A percentile compares a stretch with the other conserved stretches of the same genome.
phyloP scores from a whole-genome alignment of 2,329 filamentous ascomycete species.

The Fusarium devonianum region DNA sequence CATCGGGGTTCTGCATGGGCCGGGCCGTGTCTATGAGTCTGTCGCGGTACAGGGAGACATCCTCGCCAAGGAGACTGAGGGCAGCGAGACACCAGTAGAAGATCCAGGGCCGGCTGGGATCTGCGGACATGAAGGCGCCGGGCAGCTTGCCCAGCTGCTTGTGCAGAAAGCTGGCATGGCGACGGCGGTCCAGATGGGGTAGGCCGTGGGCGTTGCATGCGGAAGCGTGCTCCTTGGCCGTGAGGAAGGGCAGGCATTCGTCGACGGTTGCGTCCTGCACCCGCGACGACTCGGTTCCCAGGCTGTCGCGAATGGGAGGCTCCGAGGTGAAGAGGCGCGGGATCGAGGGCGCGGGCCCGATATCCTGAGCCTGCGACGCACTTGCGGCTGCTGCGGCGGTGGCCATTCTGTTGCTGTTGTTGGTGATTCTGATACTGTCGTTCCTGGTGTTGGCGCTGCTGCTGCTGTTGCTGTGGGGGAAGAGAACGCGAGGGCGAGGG shows the following conservation, averaged over 20 bases:
- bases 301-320: slow-evolving; percentile 69
- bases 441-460: slow-evolving; percentile 4
- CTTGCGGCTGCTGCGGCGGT: slow-evolving; percentile 23
- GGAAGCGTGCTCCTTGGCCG: slow-evolving; percentile 57
- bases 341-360: slow-evolving; percentile 42
- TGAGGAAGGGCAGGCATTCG: slow-evolving; percentile 74
- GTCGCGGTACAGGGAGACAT: slow-evolving; percentile 71
- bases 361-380: slow-evolving; percentile 8
- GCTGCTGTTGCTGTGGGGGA: slow-evolving; percentile 36
- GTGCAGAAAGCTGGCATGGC: slow-evolving; percentile 69
- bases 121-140: slow-evolving; percentile 72
- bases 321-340: slow-evolving; percentile 64
- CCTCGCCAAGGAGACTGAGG: slow-evolving; percentile 78
- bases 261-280: slow-evolving; percentile 73
- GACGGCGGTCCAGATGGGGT: slow-evolving; percentile 72
- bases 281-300: slow-evolving; percentile 72
- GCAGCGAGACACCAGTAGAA: slow-evolving; percentile 90
- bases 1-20: slow-evolving; percentile 80
- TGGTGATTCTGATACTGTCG: slow-evolving; percentile 14
- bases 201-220: slow-evolving; percentile 77
- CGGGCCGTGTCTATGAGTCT: slow-evolving; percentile 77
- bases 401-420: slow-evolving; percentile 14
- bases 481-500: slow-evolving; percentile 45
- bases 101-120: slow-evolving; percentile 92
- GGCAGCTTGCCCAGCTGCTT: slow-evolving; percentile 69